Evolutionary conservation across 2,329 filamentous ascomycete species (phyloP).

Genomic region (Dactylonectria estremocensis): DNA sequence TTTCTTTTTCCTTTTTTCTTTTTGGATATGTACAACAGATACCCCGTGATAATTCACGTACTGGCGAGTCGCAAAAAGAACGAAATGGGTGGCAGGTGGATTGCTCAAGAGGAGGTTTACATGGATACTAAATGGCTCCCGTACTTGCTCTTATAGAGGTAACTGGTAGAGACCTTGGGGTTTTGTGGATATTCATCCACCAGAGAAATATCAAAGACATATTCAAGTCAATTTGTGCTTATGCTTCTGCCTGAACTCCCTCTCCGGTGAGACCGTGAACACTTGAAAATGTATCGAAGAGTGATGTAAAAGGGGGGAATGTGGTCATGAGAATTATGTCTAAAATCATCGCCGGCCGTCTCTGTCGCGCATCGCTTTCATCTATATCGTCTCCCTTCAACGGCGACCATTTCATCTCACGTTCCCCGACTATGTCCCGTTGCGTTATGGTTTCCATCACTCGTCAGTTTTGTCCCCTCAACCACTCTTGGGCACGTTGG

Average conservation of each 20-base stretch:
- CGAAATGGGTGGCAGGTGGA: conserved; percentile 11
- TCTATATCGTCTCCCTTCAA: conserved; percentile 20
- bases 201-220: conserved; percentile 25
- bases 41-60: conserved; percentile 45
- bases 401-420: conserved; percentile 18
- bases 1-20: too few species aligned
- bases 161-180: conserved; percentile 38
- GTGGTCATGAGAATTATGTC: conserved; percentile 47
- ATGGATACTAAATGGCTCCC: conserved; percentile 27
- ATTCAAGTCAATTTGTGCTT: conserved; percentile 10
- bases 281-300: background rate
- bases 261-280: background rate
- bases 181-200: conserved; percentile 25
- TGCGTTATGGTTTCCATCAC: background rate
- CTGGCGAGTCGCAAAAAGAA: conserved; percentile 35
- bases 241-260: background rate
- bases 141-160: conserved; percentile 26
- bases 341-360: conserved; percentile 45
- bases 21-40: conserved; percentile 50
- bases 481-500: conserved; percentile 37
- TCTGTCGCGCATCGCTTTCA: conserved; percentile 34
- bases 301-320: conserved; percentile 15
- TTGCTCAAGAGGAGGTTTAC: conserved; percentile 3
- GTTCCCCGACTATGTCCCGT: background rate
- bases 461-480: conserved; percentile 7